Evolutionary conservation across 345 rosid genomes (phyloP).

Genomic region (Euphorbia tirucalli): DNA sequence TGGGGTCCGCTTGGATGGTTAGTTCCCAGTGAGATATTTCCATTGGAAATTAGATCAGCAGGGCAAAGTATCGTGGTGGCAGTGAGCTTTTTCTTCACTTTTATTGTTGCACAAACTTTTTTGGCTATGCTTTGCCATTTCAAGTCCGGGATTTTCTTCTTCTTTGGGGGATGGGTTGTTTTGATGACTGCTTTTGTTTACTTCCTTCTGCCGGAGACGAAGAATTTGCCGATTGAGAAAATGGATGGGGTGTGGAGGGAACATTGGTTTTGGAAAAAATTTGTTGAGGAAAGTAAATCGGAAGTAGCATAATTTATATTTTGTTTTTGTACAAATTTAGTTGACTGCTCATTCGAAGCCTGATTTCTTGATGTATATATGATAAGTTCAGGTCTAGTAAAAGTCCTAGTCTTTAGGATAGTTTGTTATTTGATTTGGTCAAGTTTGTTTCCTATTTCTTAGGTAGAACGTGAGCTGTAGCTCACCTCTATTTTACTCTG

Average conservation of each 20-base stretch:
- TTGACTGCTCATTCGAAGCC: too few species aligned
- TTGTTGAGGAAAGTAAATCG: slow-evolving; percentile 27
- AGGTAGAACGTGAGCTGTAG: too few species aligned
- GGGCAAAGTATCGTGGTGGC: slow-evolving; percentile 63
- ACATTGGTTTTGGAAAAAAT: slow-evolving; percentile 49
- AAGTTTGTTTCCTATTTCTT: too few species aligned
- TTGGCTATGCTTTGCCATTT: slow-evolving; percentile 57
- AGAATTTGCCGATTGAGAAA: slow-evolving; percentile 52
- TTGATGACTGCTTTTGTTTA: slow-evolving; percentile 52
- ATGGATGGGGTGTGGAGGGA: slow-evolving; percentile 59
- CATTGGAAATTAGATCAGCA: slow-evolving; percentile 51
- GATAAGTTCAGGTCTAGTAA: too few species aligned
- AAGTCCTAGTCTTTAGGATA: too few species aligned
- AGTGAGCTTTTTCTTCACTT: slow-evolving; percentile 53
- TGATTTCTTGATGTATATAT: too few species aligned
- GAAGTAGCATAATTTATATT: slow-evolving; percentile 17
- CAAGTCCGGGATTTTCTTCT: slow-evolving; percentile 59
- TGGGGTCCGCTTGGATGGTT: slow-evolving; percentile 80
- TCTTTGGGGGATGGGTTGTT: slow-evolving; percentile 50
- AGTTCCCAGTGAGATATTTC: slow-evolving; percentile 63
- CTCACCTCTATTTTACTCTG: too few species aligned
- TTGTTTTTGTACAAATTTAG: too few species aligned
- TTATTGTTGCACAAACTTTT: slow-evolving; percentile 52
- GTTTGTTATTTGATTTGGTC: too few species aligned
- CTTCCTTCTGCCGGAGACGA: slow-evolving; percentile 60